Percentiles rank a stretch among this genome's conserved stretches.
These are phyloP conservation scores for Curvularia hawaiiensis DNA, from an alignment of 2,329 filamentous ascomycete species.

Conservation along the genomic window DNA sequence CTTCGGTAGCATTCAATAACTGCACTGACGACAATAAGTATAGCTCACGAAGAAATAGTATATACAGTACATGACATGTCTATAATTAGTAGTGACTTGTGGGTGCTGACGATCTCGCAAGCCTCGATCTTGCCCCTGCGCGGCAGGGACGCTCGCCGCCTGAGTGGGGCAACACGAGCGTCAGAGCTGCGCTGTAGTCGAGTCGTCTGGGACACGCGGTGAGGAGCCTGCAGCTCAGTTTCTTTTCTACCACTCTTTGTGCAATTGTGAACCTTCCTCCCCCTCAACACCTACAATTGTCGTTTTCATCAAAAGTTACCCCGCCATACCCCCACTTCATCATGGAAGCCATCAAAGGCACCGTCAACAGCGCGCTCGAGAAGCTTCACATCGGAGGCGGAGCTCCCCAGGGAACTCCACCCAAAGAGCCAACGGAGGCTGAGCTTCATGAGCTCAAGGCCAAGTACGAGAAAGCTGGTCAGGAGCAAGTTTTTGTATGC, in stretches of 20 bases:
- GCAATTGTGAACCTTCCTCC: constrained; percentile 1
- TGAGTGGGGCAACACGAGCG: constrained; percentile 38
- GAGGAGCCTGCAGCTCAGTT: constrained; percentile 8
- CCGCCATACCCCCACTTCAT: constrained; percentile 24
- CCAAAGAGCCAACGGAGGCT: constrained; percentile 64
- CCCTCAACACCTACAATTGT: constrained; percentile 6
- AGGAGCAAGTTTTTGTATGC: constrained; percentile 75
- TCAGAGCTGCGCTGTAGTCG: constrained; percentile 25
- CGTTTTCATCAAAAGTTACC: constrained; percentile 12
- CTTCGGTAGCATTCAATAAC: background rate
- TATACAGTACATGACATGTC: constrained; percentile 3
- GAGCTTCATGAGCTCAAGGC: constrained; percentile 71
- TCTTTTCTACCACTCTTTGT: constrained; percentile 1
- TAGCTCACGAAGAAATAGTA: constrained; percentile 10
- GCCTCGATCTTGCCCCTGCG: constrained; percentile 21
- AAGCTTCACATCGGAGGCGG: constrained; percentile 48
- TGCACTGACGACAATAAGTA: background rate
- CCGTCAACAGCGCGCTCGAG: constrained; percentile 50
- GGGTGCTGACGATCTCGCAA: constrained; percentile 27
- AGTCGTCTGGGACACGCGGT: constrained; percentile 12
- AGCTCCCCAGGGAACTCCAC: constrained; percentile 41
- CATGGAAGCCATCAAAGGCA: constrained; percentile 51
- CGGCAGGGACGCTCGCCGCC: constrained; percentile 26
- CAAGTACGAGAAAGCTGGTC: constrained; percentile 74
- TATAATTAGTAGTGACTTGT: constrained; percentile 40